Evolutionary conservation across 2,329 filamentous ascomycete species (phyloP).

Genomic region (Cryphonectria naterciae): DNA sequence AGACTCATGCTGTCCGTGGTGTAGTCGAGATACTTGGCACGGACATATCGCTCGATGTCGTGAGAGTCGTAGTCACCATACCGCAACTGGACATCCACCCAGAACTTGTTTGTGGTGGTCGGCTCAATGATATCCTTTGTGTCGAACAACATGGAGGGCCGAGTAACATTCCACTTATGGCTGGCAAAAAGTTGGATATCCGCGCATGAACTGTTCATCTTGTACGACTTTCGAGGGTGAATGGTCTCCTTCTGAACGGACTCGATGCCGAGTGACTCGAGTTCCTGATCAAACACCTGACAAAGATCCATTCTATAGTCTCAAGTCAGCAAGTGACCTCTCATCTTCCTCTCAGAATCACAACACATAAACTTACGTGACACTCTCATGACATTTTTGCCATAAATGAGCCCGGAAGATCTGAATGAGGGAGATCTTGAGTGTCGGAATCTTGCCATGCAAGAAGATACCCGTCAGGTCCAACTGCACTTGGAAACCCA

Average conservation of each 20-base stretch:
- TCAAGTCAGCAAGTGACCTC: neutral
- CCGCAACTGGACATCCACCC: conserved; percentile 93
- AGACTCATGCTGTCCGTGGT: conserved; percentile 99
- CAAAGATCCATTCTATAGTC: conserved; percentile 84
- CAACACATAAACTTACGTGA: neutral
- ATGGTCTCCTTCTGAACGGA: conserved; percentile 99
- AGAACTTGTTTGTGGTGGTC: conserved; percentile 98
- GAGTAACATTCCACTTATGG: conserved; percentile 98
- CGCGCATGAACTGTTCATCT: conserved; percentile 99
- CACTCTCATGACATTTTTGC: conserved; percentile 99
- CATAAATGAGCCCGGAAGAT: conserved; percentile 99
- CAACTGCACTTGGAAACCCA: conserved; percentile 98
- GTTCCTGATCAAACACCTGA: conserved; percentile 96
- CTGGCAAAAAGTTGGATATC: conserved; percentile 46
- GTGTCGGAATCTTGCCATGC: conserved; percentile 96
- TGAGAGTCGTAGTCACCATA: conserved; percentile 99
- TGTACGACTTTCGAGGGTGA: conserved; percentile 98
- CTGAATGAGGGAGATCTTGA: conserved; percentile 98
- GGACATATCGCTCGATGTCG: conserved; percentile 88
- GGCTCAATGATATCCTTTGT: conserved; percentile 94
- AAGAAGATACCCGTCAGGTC: conserved; percentile 98
- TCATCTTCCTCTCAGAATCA: neutral
- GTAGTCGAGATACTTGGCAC: conserved; percentile 98
- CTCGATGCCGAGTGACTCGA: conserved; percentile 94
- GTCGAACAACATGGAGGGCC: conserved; percentile 90